These are phyloP conservation scores for Fomitopsis schrenkii DNA, from an alignment of 1,284 basidiomycete species.

Conservation along the genomic window DNA sequence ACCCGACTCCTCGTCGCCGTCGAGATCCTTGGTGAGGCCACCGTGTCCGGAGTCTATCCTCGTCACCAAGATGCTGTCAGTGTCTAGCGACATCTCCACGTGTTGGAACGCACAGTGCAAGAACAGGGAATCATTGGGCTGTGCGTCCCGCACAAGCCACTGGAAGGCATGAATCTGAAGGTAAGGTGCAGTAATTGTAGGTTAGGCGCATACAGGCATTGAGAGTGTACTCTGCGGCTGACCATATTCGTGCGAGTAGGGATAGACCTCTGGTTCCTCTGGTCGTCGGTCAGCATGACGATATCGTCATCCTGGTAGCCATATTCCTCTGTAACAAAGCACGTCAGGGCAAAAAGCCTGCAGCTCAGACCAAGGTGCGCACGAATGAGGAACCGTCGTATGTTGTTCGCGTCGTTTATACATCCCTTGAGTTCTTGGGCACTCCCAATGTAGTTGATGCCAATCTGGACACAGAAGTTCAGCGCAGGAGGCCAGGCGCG, in stretches of 20 bases:
- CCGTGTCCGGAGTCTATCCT: conserved; percentile 72
- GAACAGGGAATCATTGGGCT: conserved; percentile 84
- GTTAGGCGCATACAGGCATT: too few species aligned
- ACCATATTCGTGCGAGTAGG: conserved; percentile 87
- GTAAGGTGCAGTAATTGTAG: neutral
- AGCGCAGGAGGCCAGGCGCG: neutral
- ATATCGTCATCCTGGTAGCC: conserved; percentile 80
- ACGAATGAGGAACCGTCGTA: conserved; percentile 72
- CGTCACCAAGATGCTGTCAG: neutral
- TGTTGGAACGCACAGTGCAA: conserved; percentile 71
- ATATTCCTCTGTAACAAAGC: conserved; percentile 45
- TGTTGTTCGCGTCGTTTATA: conserved; percentile 84
- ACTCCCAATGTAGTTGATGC: conserved; percentile 80
- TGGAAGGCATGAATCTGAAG: conserved; percentile 72
- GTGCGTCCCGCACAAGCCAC: conserved; percentile 83
- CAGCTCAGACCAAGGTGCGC: conserved; percentile 15
- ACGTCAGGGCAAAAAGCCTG: neutral
- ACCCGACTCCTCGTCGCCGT: conserved; percentile 67
- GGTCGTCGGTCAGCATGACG: conserved; percentile 83
- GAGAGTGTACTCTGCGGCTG: conserved; percentile 16
- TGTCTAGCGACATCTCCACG: neutral
- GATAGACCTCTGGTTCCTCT: conserved; percentile 52
- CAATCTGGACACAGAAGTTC: conserved; percentile 47
- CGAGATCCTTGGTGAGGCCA: conserved; percentile 72
- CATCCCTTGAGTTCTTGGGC: conserved; percentile 69